Conservation (phyloP, 148 eudicot species). For the Pharnaceum exiguum region DNA sequence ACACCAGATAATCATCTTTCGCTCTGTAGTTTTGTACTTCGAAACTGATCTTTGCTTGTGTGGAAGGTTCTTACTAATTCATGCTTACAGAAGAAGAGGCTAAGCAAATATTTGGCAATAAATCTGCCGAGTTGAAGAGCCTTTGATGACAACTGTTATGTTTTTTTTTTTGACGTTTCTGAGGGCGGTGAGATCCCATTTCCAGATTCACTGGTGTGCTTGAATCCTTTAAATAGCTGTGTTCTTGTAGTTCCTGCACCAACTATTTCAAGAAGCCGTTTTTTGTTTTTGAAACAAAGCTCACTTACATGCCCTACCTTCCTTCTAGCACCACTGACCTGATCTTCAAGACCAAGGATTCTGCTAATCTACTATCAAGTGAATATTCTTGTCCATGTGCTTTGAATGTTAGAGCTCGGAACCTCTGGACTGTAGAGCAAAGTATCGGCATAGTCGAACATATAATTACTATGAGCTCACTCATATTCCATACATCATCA, state of each 20-base stretch:
- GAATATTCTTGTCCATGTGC: too few species aligned
- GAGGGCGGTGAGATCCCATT: conserved; percentile 83
- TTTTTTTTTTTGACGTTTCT: conserved; percentile 64
- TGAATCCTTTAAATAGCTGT: not conserved
- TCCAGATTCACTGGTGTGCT: conserved; percentile 67
- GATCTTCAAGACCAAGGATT: too few species aligned
- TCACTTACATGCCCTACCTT: too few species aligned
- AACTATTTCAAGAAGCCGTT: too few species aligned
- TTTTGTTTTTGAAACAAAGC: too few species aligned
- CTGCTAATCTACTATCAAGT: too few species aligned
- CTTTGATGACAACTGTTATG: conserved; percentile 76
- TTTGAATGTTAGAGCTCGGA: conserved; percentile 29
- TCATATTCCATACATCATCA: too few species aligned
- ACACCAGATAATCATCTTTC: not conserved
- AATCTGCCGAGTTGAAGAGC: conserved; percentile 31
- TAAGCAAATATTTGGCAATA: conserved; percentile 40
- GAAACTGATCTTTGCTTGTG: conserved; percentile 9
- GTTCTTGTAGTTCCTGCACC: too few species aligned
- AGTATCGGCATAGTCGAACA: conserved; percentile 41
- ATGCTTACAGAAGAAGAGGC: conserved; percentile 48
- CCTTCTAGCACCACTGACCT: too few species aligned
- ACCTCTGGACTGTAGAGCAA: conserved; percentile 31
- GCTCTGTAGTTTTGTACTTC: not conserved
- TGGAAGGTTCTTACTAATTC: not conserved
- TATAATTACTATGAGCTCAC: too few species aligned